Percentiles rank a stretch among this genome's conserved stretches.
Evolutionary conservation across 2,329 filamentous ascomycete genomes (phyloP).

Genomic region (Coniosporium tulheliwenetii): DNA sequence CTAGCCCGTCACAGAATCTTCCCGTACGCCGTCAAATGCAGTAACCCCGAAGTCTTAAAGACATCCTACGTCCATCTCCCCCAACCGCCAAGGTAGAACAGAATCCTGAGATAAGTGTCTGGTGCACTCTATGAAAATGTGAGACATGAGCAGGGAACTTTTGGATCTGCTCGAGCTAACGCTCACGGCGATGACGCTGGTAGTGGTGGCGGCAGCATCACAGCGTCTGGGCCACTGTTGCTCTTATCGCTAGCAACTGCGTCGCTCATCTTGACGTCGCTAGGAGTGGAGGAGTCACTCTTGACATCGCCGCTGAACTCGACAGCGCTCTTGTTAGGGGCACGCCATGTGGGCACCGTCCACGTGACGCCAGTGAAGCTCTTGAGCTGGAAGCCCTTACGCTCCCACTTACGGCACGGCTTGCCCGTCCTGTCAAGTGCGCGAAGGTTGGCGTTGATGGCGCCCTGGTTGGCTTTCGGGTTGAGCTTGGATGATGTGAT

Average conservation of each 20-base stretch:
- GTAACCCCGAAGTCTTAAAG: no score
- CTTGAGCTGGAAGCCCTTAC: slow-evolving; percentile 69
- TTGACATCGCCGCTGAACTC: slow-evolving; percentile 43
- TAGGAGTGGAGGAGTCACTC: slow-evolving; percentile 38
- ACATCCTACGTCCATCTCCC: no score
- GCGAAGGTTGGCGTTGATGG: slow-evolving; percentile 90
- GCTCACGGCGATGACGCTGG: no score
- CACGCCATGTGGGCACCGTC: slow-evolving; percentile 71
- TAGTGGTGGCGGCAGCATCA: slow-evolving; percentile 27
- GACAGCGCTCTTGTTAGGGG: slow-evolving; percentile 43
- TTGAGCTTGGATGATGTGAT: slow-evolving; percentile 62
- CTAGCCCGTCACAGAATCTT: no score
- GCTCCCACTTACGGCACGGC: slow-evolving; percentile 83
- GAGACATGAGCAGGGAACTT: no score
- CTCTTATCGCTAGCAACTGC: slow-evolving; percentile 45
- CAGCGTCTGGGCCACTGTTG: slow-evolving; percentile 31
- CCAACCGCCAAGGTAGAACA: no score
- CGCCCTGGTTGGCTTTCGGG: slow-evolving; percentile 90
- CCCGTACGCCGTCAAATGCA: no score
- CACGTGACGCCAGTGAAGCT: slow-evolving; percentile 81
- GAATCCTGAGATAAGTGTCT: no score
- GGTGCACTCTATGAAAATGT: no score
- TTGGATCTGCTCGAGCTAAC: no score
- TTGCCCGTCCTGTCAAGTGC: slow-evolving; percentile 85
- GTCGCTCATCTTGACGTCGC: slow-evolving; percentile 40